Evolutionary conservation across 495 filamentous ascomycete species (phyloP), one percentile per base, ranked within the genome.

Genomic region (Pseudevernia furfuracea): DNA sequence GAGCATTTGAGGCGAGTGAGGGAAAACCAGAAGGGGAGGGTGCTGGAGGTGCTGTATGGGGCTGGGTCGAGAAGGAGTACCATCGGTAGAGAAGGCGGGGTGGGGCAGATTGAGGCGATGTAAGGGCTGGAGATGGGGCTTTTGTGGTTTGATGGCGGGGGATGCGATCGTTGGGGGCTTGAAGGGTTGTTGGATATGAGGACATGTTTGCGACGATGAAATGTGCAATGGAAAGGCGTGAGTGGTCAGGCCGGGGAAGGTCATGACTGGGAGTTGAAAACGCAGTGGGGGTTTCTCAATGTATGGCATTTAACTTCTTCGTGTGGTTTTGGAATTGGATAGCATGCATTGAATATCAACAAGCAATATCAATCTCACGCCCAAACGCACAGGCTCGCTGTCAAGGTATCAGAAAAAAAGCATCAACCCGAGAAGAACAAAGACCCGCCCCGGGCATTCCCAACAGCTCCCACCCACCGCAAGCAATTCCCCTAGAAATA

Each of bases 31-130:
- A 95, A 92, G 78, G 80, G 84, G 37, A 92, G 88, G 76, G 74
- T 92, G 67, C 83, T 96, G 83, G 88, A 92, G 78, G 82, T 87
- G 76, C 73, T 92, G 3, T 92, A 89, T 75, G 89, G 88, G 1
- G 78, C 81, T 19, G 82, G 81, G 32, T 74, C 77, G 38, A 66
- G 66, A 37, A 65, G 69, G 37, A 65, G 59, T 25, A 66, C 43
- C 25, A 30, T 72, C 21, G 63, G 58, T 7, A 71, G 48, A 41
- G 67, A 72, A 23, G 61, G 62, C 17, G 39, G 52, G 14, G 63
- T 55, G 17, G 68, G 57, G 32, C 52, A 55, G 52, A 55, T 55
- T 55, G 52, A 55, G 30, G 52, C 52, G 30, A 55, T 55, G 52
- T 55, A 55, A 30, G 49, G 30, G 15, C 21, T n/a, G 10, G 46